Percentiles rank a stretch among this genome's conserved stretches.
phyloP scores from a whole-genome alignment of 2,329 filamentous ascomycete genomes.

The Talaromyces sp. region DNA sequence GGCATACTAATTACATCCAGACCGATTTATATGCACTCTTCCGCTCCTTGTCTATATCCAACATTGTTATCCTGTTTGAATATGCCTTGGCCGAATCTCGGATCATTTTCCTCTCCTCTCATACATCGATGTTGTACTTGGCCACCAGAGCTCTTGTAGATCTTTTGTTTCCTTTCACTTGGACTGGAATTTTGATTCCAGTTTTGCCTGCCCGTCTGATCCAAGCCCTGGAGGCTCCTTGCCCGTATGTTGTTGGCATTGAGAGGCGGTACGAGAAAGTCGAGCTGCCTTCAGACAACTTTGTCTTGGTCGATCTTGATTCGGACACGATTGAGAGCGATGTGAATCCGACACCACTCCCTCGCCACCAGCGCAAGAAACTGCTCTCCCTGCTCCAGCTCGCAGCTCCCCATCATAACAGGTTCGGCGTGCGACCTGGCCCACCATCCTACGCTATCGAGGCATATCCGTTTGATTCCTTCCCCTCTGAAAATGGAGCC shows the following conservation, averaged over 20 bases:
- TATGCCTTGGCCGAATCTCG: constrained; percentile 88
- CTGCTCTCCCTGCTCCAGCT: constrained; percentile 80
- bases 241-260: constrained; percentile 94
- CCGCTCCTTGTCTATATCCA: constrained; percentile 79
- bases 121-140: constrained; percentile 92
- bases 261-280: constrained; percentile 69
- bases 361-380: constrained; percentile 84
- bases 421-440: constrained; percentile 79
- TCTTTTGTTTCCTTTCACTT: constrained; percentile 82
- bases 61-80: constrained; percentile 88
- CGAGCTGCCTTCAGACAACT: constrained; percentile 82
- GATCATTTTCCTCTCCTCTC: constrained; percentile 92
- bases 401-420: constrained; percentile 81
- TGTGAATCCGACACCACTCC: constrained; percentile 67
- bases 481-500: constrained; percentile 76
- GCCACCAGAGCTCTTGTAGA: constrained; percentile 82
- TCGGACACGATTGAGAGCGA: constrained; percentile 85
- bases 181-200: constrained; percentile 92
- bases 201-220: constrained; percentile 81
- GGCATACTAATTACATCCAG: constrained; percentile 18
- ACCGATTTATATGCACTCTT: constrained; percentile 92
- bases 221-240: constrained; percentile 87
- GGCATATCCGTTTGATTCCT: constrained; percentile 83
- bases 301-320: constrained; percentile 89
- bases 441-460: constrained; percentile 91